Percentiles rank a stretch among this genome's conserved stretches.
phyloP scores from a whole-genome alignment of 371 early-diverging fungal genomes.

The Parasitella parasitica region DNA sequence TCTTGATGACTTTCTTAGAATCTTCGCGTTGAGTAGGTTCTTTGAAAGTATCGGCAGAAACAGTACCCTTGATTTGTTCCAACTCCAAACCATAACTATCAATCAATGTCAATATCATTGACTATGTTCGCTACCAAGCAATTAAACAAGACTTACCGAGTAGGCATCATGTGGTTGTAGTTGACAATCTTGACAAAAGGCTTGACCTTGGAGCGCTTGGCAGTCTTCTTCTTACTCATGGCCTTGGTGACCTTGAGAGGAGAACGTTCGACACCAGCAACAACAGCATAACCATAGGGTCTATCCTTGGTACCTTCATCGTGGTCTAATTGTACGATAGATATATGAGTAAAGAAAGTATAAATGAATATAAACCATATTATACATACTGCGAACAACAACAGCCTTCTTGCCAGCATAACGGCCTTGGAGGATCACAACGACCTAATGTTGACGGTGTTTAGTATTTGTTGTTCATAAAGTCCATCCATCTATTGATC shows the following conservation, averaged over 20 bases:
- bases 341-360: too few species aligned
- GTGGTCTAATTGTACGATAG: constrained; percentile 51
- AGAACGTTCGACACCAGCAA: constrained; percentile 95
- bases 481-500: constrained; percentile 21
- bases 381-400: constrained; percentile 79
- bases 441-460: constrained; percentile 67
- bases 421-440: constrained; percentile 94
- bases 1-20: constrained; percentile 92
- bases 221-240: constrained; percentile 93
- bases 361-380: background rate
- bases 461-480: background rate
- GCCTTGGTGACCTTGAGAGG: constrained; percentile 93
- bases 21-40: constrained; percentile 90
- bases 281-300: constrained; percentile 95
- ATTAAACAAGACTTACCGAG: constrained; percentile 64
- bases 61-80: constrained; percentile 82
- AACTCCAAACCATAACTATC: constrained; percentile 78
- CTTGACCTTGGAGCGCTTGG: constrained; percentile 95
- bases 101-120: background rate
- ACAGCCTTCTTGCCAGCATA: constrained; percentile 99
- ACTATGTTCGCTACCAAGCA: background rate
- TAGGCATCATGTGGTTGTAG: constrained; percentile 99
- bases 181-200: constrained; percentile 97
- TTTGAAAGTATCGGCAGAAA: constrained; percentile 87
- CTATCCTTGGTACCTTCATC: constrained; percentile 91